Conservation (phyloP, 1,139 yeast species). For the Hyphopichia wangnamkhiaoensis region DNA sequence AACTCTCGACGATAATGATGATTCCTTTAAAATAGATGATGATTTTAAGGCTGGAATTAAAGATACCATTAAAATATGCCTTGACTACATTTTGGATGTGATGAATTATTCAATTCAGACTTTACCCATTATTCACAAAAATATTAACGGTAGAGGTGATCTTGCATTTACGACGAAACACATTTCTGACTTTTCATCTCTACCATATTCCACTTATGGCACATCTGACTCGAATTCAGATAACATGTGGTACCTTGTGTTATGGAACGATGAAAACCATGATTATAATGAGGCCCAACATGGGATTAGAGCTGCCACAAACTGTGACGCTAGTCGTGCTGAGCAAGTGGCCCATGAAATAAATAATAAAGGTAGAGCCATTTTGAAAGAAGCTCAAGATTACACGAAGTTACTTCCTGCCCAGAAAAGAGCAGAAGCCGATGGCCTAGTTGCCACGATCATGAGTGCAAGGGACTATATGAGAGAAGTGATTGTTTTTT, state of each 20-base stretch:
- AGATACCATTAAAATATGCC: slow-evolving; percentile 33
- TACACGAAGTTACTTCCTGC: slow-evolving; percentile 21
- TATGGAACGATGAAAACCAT: slow-evolving; percentile 79
- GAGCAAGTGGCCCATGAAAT: slow-evolving; percentile 36
- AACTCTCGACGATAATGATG: slow-evolving; percentile 1
- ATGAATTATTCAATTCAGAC: slow-evolving; percentile 36
- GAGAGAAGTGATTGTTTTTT: slow-evolving; percentile 47
- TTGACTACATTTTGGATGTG: slow-evolving; percentile 54
- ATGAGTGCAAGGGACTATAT: slow-evolving; percentile 47
- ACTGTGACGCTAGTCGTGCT: slow-evolving; percentile 24
- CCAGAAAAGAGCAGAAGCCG: slow-evolving; percentile 39
- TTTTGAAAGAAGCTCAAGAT: slow-evolving; percentile 22
- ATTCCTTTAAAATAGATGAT: slow-evolving; percentile 10
- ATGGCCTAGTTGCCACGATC: slow-evolving; percentile 60
- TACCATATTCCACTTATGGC: slow-evolving; percentile 32
- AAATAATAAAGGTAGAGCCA: slow-evolving; percentile 31
- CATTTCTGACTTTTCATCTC: slow-evolving; percentile 30
- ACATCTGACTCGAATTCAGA: slow-evolving; percentile 26
- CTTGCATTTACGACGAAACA: slow-evolving; percentile 21
- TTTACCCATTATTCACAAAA: slow-evolving; percentile 36
- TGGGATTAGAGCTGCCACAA: slow-evolving; percentile 40
- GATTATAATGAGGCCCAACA: slow-evolving; percentile 49
- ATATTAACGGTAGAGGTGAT: slow-evolving; percentile 20
- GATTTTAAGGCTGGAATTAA: slow-evolving; percentile 18
- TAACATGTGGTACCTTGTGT: slow-evolving; percentile 44